Evolutionary conservation across 202 grass and related monocot species (phyloP).

Genomic region (Carex sylvatica): DNA sequence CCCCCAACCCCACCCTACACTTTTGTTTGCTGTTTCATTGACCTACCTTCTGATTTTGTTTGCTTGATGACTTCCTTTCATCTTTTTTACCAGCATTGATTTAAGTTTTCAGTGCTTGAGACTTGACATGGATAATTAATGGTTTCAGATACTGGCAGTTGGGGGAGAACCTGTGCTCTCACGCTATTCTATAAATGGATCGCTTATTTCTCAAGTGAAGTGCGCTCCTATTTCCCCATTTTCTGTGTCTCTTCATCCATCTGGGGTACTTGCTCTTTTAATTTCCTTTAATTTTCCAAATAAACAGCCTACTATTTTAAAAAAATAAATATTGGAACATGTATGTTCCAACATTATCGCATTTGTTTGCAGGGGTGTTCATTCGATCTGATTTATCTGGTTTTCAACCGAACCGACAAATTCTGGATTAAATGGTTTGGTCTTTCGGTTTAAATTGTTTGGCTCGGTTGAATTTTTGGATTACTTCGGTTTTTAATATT

Average conservation of each 20-base stretch:
- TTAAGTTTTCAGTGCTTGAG: background rate
- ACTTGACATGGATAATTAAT: conserved; percentile 19
- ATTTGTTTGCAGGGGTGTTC: background rate
- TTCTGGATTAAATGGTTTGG: too few relatives aligned
- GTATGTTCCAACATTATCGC: background rate
- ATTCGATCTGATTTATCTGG: too few relatives aligned
- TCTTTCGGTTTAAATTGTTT: too few relatives aligned
- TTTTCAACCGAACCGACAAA: too few relatives aligned
- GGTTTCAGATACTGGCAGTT: conserved; percentile 64
- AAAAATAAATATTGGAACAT: background rate
- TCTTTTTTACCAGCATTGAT: background rate
- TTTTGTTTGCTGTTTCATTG: background rate
- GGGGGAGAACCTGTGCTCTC: conserved; percentile 79
- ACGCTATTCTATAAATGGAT: conserved; percentile 58
- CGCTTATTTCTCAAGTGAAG: conserved; percentile 80
- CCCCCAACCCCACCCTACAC: too few relatives aligned
- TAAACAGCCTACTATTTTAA: background rate
- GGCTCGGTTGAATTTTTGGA: too few relatives aligned
- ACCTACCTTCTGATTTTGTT: background rate
- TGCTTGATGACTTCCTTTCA: conserved; percentile 5
- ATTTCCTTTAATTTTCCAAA: conserved; percentile 14
- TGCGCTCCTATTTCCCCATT: conserved; percentile 77
- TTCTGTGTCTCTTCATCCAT: conserved; percentile 72
- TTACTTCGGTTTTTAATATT: too few relatives aligned
- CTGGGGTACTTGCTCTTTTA: conserved; percentile 49